phyloP scores from a whole-genome alignment of 1,284 basidiomycete genomes.

The Ganoderma lingzhi region DNA sequence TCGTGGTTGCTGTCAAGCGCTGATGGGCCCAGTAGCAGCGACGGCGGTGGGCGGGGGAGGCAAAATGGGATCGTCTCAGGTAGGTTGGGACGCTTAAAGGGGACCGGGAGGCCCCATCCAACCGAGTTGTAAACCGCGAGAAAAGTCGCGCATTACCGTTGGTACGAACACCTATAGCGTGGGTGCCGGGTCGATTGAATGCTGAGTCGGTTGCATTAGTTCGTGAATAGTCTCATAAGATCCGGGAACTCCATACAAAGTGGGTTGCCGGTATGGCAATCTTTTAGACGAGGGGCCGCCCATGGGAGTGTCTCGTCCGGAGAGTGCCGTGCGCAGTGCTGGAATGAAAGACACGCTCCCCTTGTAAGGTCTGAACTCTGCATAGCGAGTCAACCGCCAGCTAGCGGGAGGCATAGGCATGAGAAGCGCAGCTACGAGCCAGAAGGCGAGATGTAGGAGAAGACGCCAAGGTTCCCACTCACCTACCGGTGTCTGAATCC shows the following conservation, averaged over 20 bases:
- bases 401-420: not conserved
- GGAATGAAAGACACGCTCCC: not conserved
- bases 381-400: not conserved
- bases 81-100: constrained; percentile 25
- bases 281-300: constrained; percentile 19
- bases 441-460: not conserved
- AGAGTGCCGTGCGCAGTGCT: constrained; percentile 15
- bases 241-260: constrained; percentile 15
- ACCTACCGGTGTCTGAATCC: too few relatives aligned
- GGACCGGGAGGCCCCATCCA: constrained; percentile 3
- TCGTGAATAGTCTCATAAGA: constrained; percentile 2
- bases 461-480: not conserved
- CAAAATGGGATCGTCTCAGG: constrained; percentile 17
- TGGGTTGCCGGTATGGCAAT: constrained; percentile 22
- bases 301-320: constrained; percentile 22
- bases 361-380: not conserved
- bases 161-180: constrained; percentile 14
- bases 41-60: constrained; percentile 12
- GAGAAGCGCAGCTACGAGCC: constrained; percentile 5
- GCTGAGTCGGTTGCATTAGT: constrained; percentile 11
- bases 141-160: constrained; percentile 11
- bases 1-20: constrained; percentile 1
- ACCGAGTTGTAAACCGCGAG: constrained; percentile 8
- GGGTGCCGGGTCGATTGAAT: constrained; percentile 9
- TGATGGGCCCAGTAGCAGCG: not conserved